Conservation (phyloP, 306 rosid genomes). For the Cucurbita moschata region DNA sequence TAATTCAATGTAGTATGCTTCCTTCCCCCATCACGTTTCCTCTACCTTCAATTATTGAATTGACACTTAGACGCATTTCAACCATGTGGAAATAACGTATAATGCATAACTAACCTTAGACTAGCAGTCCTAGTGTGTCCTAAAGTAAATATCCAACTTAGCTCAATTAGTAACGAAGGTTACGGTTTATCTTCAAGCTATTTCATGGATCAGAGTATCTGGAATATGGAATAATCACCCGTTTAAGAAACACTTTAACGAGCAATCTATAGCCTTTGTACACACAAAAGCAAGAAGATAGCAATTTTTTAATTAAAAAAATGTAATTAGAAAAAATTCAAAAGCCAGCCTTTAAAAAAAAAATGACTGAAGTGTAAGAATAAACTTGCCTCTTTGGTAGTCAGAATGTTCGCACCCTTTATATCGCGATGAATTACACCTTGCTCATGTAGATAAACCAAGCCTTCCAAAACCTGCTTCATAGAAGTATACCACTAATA, state of each 20-base stretch:
- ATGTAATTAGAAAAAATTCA: background rate
- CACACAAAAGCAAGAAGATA: background rate
- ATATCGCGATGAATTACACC: conserved; percentile 98
- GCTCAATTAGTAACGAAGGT: background rate
- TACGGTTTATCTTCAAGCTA: background rate
- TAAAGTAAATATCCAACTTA: background rate
- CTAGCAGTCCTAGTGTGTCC: background rate
- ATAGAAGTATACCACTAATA: background rate
- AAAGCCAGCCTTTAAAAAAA: background rate
- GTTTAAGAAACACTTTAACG: too few species aligned
- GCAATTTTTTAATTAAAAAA: background rate
- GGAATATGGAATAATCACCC: too few species aligned
- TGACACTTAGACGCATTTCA: background rate
- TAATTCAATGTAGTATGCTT: background rate
- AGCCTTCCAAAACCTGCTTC: conserved; percentile 91
- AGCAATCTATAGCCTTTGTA: too few species aligned
- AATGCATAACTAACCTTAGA: background rate
- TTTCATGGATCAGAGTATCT: too few species aligned
- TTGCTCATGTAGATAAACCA: conserved; percentile 96
- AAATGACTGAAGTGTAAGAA: background rate
- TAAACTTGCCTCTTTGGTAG: conserved; percentile 77
- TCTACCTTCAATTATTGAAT: background rate
- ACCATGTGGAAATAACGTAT: background rate
- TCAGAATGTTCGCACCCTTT: conserved; percentile 95
- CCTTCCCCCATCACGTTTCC: background rate